These are phyloP conservation scores for Candida bentonensis DNA, from an alignment of 805 yeast genomes.

Conservation along the genomic window DNA sequence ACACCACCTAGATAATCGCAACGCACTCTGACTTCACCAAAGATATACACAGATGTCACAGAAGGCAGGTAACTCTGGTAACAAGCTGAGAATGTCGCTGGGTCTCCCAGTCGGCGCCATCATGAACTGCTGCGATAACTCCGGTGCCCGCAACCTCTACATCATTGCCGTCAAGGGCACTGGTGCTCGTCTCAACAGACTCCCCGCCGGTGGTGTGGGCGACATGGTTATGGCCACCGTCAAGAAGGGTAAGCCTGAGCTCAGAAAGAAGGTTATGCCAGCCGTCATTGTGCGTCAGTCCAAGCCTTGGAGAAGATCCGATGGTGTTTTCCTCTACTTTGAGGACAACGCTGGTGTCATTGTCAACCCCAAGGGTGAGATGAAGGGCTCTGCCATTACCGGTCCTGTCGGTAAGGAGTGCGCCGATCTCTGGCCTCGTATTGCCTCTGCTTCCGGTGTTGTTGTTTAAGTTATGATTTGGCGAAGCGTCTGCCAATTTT, in stretches of 20 bases:
- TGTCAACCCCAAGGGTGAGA: slow-evolving; percentile 99
- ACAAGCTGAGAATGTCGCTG: slow-evolving; percentile 99
- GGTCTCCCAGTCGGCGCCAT: slow-evolving; percentile 99
- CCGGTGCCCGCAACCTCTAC: slow-evolving; percentile 99
- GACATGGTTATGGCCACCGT: slow-evolving; percentile 79
- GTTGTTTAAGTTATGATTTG: slow-evolving; percentile 62
- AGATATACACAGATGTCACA: slow-evolving; percentile 26
- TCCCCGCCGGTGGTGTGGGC: slow-evolving; percentile 99
- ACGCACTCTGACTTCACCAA: neutral
- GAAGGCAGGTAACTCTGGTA: slow-evolving; percentile 93
- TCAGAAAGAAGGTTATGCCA: slow-evolving; percentile 99
- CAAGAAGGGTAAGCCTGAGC: slow-evolving; percentile 99
- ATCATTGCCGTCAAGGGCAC: slow-evolving; percentile 96
- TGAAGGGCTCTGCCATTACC: slow-evolving; percentile 99
- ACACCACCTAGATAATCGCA: neutral
- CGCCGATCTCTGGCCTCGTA: slow-evolving; percentile 99
- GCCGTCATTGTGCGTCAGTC: slow-evolving; percentile 99
- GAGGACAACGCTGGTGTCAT: slow-evolving; percentile 99
- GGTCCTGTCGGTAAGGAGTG: slow-evolving; percentile 99
- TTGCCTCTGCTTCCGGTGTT: slow-evolving; percentile 99
- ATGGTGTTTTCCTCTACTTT: slow-evolving; percentile 97
- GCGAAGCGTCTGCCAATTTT: no score
- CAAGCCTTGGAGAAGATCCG: slow-evolving; percentile 99
- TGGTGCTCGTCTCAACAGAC: slow-evolving; percentile 99
- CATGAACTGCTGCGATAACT: slow-evolving; percentile 99